Conservation (phyloP, 106 monocot species). For the Dendrobium huoshanense region DNA sequence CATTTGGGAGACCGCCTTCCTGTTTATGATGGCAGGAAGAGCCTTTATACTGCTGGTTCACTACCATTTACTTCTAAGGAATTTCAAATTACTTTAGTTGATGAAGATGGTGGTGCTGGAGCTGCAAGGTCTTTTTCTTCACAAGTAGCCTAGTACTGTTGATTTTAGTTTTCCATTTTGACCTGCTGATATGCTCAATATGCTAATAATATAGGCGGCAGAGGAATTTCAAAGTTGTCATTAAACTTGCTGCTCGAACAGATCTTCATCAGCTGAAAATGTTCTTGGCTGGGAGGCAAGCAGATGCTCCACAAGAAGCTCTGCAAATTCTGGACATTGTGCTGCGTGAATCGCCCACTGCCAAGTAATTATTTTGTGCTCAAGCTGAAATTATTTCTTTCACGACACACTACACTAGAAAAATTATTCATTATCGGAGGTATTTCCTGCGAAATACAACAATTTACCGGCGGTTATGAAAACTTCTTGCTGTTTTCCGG, state of each 20-base stretch:
- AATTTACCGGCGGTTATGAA: too few relatives aligned
- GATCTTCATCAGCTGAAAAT: slow-evolving; percentile 32
- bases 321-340: slow-evolving; percentile 61
- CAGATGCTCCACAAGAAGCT: slow-evolving; percentile 44
- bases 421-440: too few relatives aligned
- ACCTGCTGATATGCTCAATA: background rate
- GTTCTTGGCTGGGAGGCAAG: slow-evolving; percentile 31
- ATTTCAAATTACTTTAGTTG: slow-evolving; percentile 60
- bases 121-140: slow-evolving; percentile 30
- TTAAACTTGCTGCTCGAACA: slow-evolving; percentile 26
- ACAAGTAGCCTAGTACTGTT: background rate
- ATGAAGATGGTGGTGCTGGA: slow-evolving; percentile 59
- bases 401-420: too few relatives aligned
- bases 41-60: slow-evolving; percentile 79
- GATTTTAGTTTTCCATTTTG: background rate
- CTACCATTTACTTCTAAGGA: slow-evolving; percentile 67
- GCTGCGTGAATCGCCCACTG: slow-evolving; percentile 27
- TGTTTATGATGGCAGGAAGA: slow-evolving; percentile 92
- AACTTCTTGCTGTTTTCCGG: too few relatives aligned
- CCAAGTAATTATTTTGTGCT: slow-evolving; percentile 15
- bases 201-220: slow-evolving; percentile 14
- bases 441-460: too few relatives aligned
- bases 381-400: background rate
- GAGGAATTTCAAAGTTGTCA: slow-evolving; percentile 35
- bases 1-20: slow-evolving; percentile 77